Evolutionary conservation across 169 alveolate species (phyloP).

Genomic region (Cryptosporidium canis): DNA sequence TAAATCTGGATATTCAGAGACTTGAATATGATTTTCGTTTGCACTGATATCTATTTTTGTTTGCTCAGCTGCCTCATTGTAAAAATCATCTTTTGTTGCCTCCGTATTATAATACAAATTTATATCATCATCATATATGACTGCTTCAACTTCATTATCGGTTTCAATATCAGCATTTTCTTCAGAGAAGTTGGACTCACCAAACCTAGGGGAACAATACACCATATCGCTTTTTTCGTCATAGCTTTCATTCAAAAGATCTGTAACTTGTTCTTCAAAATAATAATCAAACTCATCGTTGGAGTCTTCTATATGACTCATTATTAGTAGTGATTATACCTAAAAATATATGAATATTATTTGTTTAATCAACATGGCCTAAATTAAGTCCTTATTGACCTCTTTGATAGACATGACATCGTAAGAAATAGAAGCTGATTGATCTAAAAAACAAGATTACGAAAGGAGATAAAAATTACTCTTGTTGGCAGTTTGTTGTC

Average conservation of each 20-base stretch:
- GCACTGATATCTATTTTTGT: background rate
- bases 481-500: background rate
- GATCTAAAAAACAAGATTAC: constrained; percentile 20
- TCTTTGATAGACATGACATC: constrained; percentile 65
- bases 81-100: background rate
- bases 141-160: background rate
- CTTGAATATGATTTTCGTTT: background rate
- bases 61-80: background rate
- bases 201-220: constrained; percentile 59
- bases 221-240: constrained; percentile 47
- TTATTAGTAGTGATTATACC: background rate
- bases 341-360: background rate
- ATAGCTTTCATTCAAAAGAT: background rate
- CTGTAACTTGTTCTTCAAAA: background rate
- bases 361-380: background rate
- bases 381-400: constrained; percentile 63
- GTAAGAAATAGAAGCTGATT: background rate
- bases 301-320: background rate
- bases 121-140: background rate
- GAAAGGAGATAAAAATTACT: background rate
- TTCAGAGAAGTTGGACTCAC: constrained; percentile 14
- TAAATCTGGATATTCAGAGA: background rate
- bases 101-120: background rate
- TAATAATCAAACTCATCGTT: background rate
- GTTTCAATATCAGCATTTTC: background rate